Base-by-base conservation (phyloP, 1,139 yeast genomes). In the Pichia cactophila region DNA sequence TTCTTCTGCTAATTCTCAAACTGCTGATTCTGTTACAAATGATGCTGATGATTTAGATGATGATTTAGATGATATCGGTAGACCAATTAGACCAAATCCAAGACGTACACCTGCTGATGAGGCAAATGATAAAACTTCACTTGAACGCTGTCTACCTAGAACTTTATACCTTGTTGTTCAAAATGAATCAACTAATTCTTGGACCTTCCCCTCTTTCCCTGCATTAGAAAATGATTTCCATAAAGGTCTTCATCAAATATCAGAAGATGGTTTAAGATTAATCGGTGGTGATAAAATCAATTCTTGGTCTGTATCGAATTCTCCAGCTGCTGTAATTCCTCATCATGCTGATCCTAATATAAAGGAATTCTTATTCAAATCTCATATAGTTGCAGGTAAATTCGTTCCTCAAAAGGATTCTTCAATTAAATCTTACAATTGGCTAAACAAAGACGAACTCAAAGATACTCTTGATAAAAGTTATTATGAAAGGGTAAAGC, bases 361-460 rank as follows among this genome's bases (percentile, higher is more conserved):
- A 26, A 75, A 76, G 61, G 85, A 81, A 58, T 92, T 83, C 63
- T 73, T 86, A 61, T 81, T 92, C 62, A 88, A 88, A 68, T 85
- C 95, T 42, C 96, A 88, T 64, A 87, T 92, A 50, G 71, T 92
- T 59, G 86, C 95, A n/a, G 98, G 98, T 43, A 70, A 72, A 54
- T 90, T 90, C 63, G 71, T 71, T 49, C 78, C 87, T 26, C 76
- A 75, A 55, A 60, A 68, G 43, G 60, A 70, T 50, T 60, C 61
- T 11, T 14, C 38, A 12, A 59, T 65, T 40, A 57, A 63, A 41
- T 83, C 78, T 44, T 86, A 69, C 68, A 80, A 83, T 61, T 92
- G 98, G 98, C 73, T 89, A 58, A 78, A 89, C 41, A 86, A 82
- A 64, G 88, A 85, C 49, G 98, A 92, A 68, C 72, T 89, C 53